Conservation (phyloP, 2,329 filamentous ascomycete genomes). For the Colletotrichum horii region DNA sequence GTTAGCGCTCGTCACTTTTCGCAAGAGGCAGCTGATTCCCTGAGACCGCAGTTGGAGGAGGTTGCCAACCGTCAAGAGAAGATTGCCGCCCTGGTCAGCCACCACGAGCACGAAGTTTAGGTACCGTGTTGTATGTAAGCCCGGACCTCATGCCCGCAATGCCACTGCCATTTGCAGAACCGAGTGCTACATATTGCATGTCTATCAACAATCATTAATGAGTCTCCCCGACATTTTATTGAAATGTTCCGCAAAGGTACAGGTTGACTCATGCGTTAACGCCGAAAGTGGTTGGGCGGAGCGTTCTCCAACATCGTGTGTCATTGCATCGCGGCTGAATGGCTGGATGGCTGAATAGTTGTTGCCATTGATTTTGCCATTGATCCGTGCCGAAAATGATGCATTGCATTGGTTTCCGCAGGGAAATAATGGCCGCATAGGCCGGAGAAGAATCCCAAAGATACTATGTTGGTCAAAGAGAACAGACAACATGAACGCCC, state of each 20-base stretch:
- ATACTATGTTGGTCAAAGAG: neutral
- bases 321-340: neutral
- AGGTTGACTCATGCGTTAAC: neutral
- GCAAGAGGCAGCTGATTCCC: constrained; percentile 17
- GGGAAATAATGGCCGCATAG: neutral
- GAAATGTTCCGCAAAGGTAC: neutral
- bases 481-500: neutral
- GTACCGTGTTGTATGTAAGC: neutral
- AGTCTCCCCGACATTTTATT: neutral
- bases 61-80: constrained; percentile 22
- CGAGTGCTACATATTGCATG: neutral
- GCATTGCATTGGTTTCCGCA: neutral
- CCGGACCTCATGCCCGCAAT: neutral
- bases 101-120: constrained; percentile 13
- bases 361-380: neutral
- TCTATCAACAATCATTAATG: neutral
- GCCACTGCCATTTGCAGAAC: neutral
- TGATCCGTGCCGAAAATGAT: neutral
- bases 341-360: neutral
- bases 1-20: constrained; percentile 23
- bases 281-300: neutral
- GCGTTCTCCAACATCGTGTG: neutral
- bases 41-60: constrained; percentile 21
- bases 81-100: constrained; percentile 3
- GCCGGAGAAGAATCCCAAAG: neutral